Conservation (phyloP, 78 protist genomes). For the Dictyostelium brefeldianum region DNA sequence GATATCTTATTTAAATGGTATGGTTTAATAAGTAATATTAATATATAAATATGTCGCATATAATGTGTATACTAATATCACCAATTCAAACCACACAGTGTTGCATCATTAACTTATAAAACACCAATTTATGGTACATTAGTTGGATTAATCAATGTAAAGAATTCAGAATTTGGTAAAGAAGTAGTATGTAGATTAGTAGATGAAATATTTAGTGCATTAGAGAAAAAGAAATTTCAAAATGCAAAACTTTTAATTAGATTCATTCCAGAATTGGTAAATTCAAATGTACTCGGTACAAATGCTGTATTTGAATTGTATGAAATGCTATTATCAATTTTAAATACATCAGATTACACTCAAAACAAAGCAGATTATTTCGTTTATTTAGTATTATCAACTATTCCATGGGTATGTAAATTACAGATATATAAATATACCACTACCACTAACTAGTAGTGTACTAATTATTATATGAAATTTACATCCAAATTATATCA, state of each 20-base stretch:
- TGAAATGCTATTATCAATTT: constrained; percentile 43
- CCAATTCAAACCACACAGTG: constrained; percentile 17
- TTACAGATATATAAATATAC: not conserved
- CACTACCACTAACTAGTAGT: not conserved
- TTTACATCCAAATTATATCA: not conserved
- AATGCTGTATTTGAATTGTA: constrained; percentile 46
- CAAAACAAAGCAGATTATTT: constrained; percentile 65
- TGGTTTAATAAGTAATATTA: not conserved
- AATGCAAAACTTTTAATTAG: constrained; percentile 36
- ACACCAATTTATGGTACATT: constrained; percentile 77
- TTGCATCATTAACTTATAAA: constrained; percentile 62
- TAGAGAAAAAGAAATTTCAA: constrained; percentile 37
- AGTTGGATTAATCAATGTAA: constrained; percentile 58
- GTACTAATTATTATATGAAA: not conserved
- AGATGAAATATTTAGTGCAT: constrained; percentile 46
- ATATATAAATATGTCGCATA: not conserved
- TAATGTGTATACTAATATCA: not conserved
- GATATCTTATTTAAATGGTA: constrained; percentile 71
- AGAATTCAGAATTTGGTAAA: constrained; percentile 72
- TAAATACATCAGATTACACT: constrained; percentile 17
- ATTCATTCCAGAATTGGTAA: constrained; percentile 37
- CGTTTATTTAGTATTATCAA: constrained; percentile 51
- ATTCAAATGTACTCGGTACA: constrained; percentile 32
- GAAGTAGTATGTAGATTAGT: constrained; percentile 66
- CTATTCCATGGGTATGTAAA: constrained; percentile 53